Evolutionary conservation across 352 stramenopile genomes (phyloP).

Genomic region (Globisporangium ultimum): DNA sequence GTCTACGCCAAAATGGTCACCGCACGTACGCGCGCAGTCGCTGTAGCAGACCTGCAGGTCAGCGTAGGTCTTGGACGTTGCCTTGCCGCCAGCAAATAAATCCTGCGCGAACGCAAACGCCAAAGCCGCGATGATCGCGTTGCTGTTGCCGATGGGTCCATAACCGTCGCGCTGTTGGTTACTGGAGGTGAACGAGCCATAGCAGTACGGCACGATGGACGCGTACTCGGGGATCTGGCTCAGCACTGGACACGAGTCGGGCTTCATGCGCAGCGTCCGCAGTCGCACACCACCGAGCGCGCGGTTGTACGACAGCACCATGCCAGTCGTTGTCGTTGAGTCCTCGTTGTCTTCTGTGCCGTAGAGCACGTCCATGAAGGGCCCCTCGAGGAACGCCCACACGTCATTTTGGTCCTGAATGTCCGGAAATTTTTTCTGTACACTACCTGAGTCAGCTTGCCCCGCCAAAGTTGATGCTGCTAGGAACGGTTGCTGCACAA

Average conservation of each 20-base stretch:
- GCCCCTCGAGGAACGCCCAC: conserved; percentile 60
- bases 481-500: conserved; percentile 49
- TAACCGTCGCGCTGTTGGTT: conserved; percentile 41
- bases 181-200: conserved; percentile 32
- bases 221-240: conserved; percentile 59
- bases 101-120: conserved; percentile 39
- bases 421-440: conserved; percentile 39
- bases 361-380: conserved; percentile 57
- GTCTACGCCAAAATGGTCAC: conserved; percentile 52
- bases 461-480: not conserved
- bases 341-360: conserved; percentile 15
- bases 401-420: conserved; percentile 62
- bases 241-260: conserved; percentile 44
- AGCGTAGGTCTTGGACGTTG: conserved; percentile 37
- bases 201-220: conserved; percentile 61
- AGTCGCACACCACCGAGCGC: conserved; percentile 52
- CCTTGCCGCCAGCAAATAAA: conserved; percentile 39
- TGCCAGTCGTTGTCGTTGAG: conserved; percentile 13
- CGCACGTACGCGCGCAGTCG: conserved; percentile 40
- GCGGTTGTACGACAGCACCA: conserved; percentile 48
- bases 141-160: conserved; percentile 59
- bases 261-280: conserved; percentile 50
- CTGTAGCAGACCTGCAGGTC: conserved; percentile 55
- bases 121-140: conserved; percentile 33
- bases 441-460: not conserved